Percentiles rank a stretch among this genome's conserved stretches.
Evolutionary conservation across 371 early-diverging fungal species (phyloP).

Genomic region (Mucor lusitanicus): DNA sequence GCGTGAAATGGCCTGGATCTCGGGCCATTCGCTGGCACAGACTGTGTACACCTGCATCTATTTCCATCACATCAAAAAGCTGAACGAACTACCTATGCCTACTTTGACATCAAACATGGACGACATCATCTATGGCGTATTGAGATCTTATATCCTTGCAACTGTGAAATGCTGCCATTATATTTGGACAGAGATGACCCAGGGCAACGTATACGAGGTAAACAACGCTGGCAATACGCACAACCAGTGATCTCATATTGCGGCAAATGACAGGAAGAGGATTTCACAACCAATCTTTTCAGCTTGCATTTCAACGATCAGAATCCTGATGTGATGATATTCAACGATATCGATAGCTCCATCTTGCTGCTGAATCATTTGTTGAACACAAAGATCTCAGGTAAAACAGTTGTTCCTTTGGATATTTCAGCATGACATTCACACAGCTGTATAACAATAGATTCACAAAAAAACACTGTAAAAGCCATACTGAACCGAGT

Average conservation of each 20-base stretch:
- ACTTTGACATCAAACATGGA: constrained; percentile 10
- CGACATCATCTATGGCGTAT: constrained; percentile 42
- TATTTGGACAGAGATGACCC: constrained; percentile 64
- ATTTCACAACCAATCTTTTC: constrained; percentile 68
- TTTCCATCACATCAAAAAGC: constrained; percentile 52
- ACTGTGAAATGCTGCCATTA: constrained; percentile 58
- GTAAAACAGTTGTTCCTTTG: not conserved
- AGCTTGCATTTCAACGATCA: constrained; percentile 62
- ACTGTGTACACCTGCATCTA: constrained; percentile 75
- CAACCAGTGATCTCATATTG: not conserved
- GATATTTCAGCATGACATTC: not conserved
- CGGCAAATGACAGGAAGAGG: constrained; percentile 57
- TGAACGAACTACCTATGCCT: constrained; percentile 32
- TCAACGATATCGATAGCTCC: constrained; percentile 55
- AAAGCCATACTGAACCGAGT: constrained; percentile 32
- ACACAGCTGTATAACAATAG: not conserved
- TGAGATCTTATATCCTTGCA: constrained; percentile 57
- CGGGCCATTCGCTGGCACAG: constrained; percentile 73
- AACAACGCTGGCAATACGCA: not conserved
- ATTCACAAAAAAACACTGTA: constrained; percentile 1
- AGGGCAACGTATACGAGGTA: constrained; percentile 66
- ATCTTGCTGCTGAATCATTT: constrained; percentile 16
- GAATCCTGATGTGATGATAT: constrained; percentile 41
- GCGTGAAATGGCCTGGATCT: constrained; percentile 75
- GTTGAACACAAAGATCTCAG: constrained; percentile 1